Conservation (phyloP, 139 green algal species). For the Micromonas commoda region DNA sequence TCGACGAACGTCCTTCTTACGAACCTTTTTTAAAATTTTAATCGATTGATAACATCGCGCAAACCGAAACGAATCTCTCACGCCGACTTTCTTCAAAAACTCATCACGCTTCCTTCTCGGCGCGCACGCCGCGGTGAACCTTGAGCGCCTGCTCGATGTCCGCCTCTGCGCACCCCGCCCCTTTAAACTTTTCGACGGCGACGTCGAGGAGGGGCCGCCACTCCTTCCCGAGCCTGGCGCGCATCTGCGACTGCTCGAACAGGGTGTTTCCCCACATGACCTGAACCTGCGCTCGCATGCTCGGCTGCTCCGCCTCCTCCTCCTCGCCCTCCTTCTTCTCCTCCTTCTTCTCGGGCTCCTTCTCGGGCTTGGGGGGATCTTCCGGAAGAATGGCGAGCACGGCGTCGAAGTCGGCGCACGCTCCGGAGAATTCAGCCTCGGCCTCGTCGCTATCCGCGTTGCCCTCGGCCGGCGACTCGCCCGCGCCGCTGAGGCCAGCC, state of each 20-base stretch:
- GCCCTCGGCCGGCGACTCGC: background rate
- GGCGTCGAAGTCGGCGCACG: background rate
- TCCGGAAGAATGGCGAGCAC: slow-evolving; percentile 4
- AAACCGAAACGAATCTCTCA: background rate
- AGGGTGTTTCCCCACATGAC: slow-evolving; percentile 41
- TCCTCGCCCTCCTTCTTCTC: background rate
- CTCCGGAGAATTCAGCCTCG: slow-evolving; percentile 4
- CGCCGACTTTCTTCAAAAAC: background rate
- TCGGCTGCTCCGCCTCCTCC: background rate
- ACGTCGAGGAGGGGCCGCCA: slow-evolving; percentile 25
- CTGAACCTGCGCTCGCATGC: slow-evolving; percentile 25
- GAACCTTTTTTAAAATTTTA: background rate
- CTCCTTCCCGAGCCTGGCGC: slow-evolving; percentile 16
- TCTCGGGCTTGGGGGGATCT: background rate
- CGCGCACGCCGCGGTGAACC: background rate
- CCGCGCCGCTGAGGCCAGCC: background rate
- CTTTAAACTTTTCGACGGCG: slow-evolving; percentile 32
- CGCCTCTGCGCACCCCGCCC: slow-evolving; percentile 21
- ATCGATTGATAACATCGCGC: background rate
- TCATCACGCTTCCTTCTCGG: background rate
- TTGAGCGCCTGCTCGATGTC: slow-evolving; percentile 31
- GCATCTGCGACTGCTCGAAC: slow-evolving; percentile 33
- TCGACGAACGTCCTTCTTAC: background rate
- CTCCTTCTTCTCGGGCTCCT: background rate
- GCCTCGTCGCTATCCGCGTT: slow-evolving; percentile 2